Evolutionary conservation across 345 rosid genomes (phyloP).

Genomic region (Lepidium africanum): DNA sequence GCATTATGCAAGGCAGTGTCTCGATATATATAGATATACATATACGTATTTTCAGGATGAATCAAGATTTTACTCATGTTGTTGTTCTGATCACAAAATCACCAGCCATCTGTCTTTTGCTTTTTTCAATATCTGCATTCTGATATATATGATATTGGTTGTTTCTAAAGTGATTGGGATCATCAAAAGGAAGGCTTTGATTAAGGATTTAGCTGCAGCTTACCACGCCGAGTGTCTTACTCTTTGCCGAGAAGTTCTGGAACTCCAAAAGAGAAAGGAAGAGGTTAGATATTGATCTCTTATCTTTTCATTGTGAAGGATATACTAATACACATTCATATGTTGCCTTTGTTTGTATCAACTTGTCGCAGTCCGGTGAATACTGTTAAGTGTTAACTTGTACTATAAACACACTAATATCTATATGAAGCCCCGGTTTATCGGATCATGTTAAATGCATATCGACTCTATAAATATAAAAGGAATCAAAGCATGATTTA

Average conservation of each 20-base stretch:
- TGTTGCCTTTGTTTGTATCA: neutral
- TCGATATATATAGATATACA: neutral
- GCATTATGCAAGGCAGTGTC: neutral
- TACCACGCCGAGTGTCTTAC: slow-evolving; percentile 80
- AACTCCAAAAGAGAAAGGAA: slow-evolving; percentile 65
- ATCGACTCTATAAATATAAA: neutral
- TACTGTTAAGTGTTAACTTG: neutral
- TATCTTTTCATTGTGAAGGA: neutral
- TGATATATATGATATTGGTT: neutral
- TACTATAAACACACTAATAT: neutral
- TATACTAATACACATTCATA: neutral
- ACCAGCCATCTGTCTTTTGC: neutral
- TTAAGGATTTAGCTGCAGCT: slow-evolving; percentile 81
- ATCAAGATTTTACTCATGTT: neutral
- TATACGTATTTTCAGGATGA: neutral
- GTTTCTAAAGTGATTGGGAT: slow-evolving; percentile 73
- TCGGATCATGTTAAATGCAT: neutral
- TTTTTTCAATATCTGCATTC: neutral
- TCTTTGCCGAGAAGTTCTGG: slow-evolving; percentile 73
- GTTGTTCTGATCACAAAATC: neutral
- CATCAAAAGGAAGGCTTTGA: slow-evolving; percentile 87
- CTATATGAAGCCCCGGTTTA: neutral
- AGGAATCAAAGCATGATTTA: neutral
- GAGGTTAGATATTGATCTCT: slow-evolving; percentile 45
- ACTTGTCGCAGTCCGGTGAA: neutral